Evolutionary conservation across 2,329 filamentous ascomycete species (phyloP), one percentile per base, ranked within the genome.

Genomic region (Xylaria sp.): DNA sequence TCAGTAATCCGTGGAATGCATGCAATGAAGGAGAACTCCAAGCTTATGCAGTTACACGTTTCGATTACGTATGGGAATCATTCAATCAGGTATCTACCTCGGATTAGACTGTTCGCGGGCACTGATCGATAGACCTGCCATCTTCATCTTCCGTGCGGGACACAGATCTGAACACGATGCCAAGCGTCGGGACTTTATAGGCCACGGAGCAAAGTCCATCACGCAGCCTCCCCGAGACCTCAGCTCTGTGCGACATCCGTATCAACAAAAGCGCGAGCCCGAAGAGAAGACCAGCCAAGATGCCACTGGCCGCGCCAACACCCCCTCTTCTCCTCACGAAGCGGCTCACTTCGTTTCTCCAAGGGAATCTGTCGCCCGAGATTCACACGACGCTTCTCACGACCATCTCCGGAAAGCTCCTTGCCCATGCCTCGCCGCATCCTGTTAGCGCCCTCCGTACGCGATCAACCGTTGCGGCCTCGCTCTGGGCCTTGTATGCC

Each of bases 281-380:
- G 30, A 35, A 42, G 23, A 30, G 23, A 34, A 39, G 37, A 52
- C 46, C 23, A 16, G 39, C 9, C n/a, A 62, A 58, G 34, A 69
- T 70, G 65, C 67, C 67, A 34, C 63, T 68, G 46, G 63, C 71
- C 18, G 65, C 74, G 54, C 76, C 78, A 23, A 79, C 80, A 44
- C 81, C 82, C 44, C 82, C 83, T 30, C 78, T 85, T 59, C 78
- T 91, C 74, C 79, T 91, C 62, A 86, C 82, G 42, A 87, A 86
- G 71, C 83, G 83, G 62, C 80, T 88, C 65, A 85, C 83, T 34
- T 75, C 80, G 60, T 87, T 87, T 72, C 81, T 88, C 52, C 77
- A 79, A 68, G 74, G 79, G 62, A 83, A 85, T 71, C 81, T 84
- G 64, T 81, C 80, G 6, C 71, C 82, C 3, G 76, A 80, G 61